phyloP scores from a whole-genome alignment of 768 basidiomycete species.

The Termitomyces sp. region DNA sequence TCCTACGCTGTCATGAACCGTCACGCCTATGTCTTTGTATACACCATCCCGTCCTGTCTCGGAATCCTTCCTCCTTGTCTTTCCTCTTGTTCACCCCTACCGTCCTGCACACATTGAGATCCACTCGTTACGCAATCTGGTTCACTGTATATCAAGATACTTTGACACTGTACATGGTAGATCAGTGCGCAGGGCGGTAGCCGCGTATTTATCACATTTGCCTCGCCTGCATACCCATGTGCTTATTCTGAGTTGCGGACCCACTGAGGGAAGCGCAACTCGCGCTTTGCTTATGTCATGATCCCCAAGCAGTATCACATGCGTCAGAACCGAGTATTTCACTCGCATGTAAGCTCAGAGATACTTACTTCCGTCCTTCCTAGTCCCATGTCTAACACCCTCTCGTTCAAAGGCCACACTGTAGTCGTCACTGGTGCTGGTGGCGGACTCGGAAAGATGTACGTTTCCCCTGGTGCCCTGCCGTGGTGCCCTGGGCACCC shows the following conservation, averaged over 20 bases:
- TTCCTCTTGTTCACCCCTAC: slow-evolving; percentile 9
- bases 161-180: slow-evolving; percentile 27
- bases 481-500: not conserved
- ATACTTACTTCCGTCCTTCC: not conserved
- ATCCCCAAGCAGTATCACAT: slow-evolving; percentile 15
- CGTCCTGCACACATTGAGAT: slow-evolving; percentile 8
- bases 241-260: not conserved
- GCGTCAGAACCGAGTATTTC: slow-evolving; percentile 12
- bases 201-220: slow-evolving; percentile 20
- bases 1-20: slow-evolving; percentile 9
- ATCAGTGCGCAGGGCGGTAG: slow-evolving; percentile 27
- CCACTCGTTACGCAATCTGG: slow-evolving; percentile 2
- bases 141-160: slow-evolving; percentile 9
- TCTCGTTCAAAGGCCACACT: slow-evolving; percentile 85
- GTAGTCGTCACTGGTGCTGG: slow-evolving; percentile 95
- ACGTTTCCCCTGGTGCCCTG: slow-evolving; percentile 18
- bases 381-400: slow-evolving; percentile 31
- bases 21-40: slow-evolving; percentile 11
- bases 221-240: not conserved
- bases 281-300: not conserved
- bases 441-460: slow-evolving; percentile 91
- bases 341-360: not conserved
- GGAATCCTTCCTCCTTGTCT: slow-evolving; percentile 8
- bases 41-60: slow-evolving; percentile 12
- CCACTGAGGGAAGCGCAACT: not conserved